Evolutionary conservation across 495 filamentous ascomycete species (phyloP), one percentile per base, ranked within the genome.

Genomic region (Podospora fimiseda): DNA sequence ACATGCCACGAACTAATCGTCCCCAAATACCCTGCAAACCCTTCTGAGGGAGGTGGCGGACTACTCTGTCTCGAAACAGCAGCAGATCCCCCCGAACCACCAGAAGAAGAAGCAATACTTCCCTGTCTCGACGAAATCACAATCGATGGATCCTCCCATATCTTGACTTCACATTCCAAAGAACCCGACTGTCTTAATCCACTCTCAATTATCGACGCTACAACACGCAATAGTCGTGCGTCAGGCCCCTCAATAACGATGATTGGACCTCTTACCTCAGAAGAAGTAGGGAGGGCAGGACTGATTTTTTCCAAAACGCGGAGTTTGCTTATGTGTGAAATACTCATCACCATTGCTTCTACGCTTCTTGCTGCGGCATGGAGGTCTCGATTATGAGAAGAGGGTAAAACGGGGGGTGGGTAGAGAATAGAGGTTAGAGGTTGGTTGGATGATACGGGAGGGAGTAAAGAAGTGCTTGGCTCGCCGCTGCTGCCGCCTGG

Each of bases 171-270:
- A 59, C 81, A 87, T 45, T 82, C 82, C 6, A 72, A 68, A 3
- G 8, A 11, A 27, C 15, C 2, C 19, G 23, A 23, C 27, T 18
- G 44, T 37, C 18, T 30, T 20, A 95, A 62, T 18, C 77, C 75
- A 8, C 76, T 74, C 39, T 82, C 77, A 2, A 95, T 78, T 55
- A 84, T 83, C 16, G 72, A 65, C 1, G 80, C 74, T 6, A 89
- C 75, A 5, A 71, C 64, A 40, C 73, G 71, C 9, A 87, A 70
- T 11, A 84, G 60, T 1, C 64, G 57, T 2, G 66, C 60, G 46
- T 87, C 78, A 19, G 85, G 70, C 13, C 90, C 89, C 63, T 98
- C 93, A 19, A 98, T 67, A 0, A 88, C 84, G 43, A 97, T 83
- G 21, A 96, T 77, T 1, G 88, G 79, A 0, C 94, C 90, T 38